Percentiles rank a stretch among this genome's conserved stretches.
Conservation (phyloP, 352 stramenopile genomes). For the Stephanocyclus meneghinianus region DNA sequence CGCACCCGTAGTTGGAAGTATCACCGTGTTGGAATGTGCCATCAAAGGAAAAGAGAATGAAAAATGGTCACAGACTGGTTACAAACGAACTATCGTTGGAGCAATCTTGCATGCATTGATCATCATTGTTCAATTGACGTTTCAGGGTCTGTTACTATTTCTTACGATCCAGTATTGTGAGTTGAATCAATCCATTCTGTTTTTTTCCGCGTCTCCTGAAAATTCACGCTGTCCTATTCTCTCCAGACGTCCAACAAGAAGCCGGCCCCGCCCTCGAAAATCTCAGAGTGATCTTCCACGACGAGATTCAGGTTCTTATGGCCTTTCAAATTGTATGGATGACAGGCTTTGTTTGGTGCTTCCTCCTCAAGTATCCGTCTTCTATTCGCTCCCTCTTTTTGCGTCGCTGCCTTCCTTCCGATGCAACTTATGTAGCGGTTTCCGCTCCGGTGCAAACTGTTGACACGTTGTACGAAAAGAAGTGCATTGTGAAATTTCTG, state of each 20-base stretch:
- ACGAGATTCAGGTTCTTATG: slow-evolving; percentile 56
- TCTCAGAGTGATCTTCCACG: slow-evolving; percentile 38
- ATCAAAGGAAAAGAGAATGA: slow-evolving; percentile 2
- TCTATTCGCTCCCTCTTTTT: slow-evolving; percentile 53
- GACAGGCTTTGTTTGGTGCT: slow-evolving; percentile 53
- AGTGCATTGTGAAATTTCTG: slow-evolving; percentile 15
- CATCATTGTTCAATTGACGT: slow-evolving; percentile 28
- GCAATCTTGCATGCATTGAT: slow-evolving; percentile 43
- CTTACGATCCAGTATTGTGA: slow-evolving; percentile 51
- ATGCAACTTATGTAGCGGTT: slow-evolving; percentile 52
- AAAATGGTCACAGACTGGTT: slow-evolving; percentile 54
- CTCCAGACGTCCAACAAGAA: slow-evolving; percentile 53
- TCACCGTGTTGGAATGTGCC: background rate
- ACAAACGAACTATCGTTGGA: slow-evolving; percentile 49
- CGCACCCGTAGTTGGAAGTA: slow-evolving; percentile 24
- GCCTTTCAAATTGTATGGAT: slow-evolving; percentile 61
- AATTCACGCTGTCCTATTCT: background rate
- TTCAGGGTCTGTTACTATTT: slow-evolving; percentile 45
- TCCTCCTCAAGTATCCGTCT: slow-evolving; percentile 43
- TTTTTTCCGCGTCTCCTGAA: too few relatives aligned
- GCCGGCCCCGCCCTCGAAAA: slow-evolving; percentile 20
- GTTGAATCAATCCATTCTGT: background rate
- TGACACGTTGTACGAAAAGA: slow-evolving; percentile 23
- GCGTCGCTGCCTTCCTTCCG: slow-evolving; percentile 27
- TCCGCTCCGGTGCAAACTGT: slow-evolving; percentile 18